Evolutionary conservation across 768 basidiomycete species (phyloP).

Genomic region (Butyriboletus loyo): DNA sequence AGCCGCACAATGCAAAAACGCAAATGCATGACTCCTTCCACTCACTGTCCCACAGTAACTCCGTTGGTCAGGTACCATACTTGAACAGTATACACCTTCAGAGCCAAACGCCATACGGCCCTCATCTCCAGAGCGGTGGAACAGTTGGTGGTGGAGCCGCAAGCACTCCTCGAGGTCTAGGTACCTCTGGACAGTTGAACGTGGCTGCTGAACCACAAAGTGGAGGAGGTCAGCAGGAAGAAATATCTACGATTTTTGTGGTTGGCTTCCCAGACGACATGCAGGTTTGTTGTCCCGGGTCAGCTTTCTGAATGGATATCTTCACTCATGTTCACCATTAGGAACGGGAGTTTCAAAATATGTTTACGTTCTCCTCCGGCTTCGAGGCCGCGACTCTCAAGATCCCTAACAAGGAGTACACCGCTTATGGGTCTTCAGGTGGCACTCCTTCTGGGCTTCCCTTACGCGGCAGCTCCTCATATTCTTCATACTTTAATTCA

Average conservation of each 20-base stretch:
- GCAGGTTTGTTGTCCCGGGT: constrained; percentile 59
- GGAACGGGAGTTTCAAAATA: constrained; percentile 99
- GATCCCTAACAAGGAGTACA: constrained; percentile 90
- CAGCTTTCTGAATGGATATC: constrained; percentile 7
- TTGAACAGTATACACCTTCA: constrained; percentile 50
- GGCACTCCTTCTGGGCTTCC: constrained; percentile 35
- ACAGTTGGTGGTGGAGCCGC: constrained; percentile 23
- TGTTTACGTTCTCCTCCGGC: constrained; percentile 95
- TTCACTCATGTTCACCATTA: constrained; percentile 32
- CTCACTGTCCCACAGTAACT: constrained; percentile 31
- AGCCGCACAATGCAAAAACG: constrained; percentile 26
- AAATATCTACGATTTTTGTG: constrained; percentile 96
- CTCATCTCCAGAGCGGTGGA: constrained; percentile 53
- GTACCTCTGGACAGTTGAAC: constrained; percentile 31
- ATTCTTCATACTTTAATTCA: constrained; percentile 35
- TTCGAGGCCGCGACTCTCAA: constrained; percentile 98
- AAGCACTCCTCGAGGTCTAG: constrained; percentile 25
- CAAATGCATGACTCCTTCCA: constrained; percentile 35
- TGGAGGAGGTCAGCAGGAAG: constrained; percentile 53
- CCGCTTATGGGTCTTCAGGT: constrained; percentile 58
- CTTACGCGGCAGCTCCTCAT: constrained; percentile 35
- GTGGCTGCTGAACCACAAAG: constrained; percentile 17
- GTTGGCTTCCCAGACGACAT: constrained; percentile 99
- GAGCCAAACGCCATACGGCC: constrained; percentile 75
- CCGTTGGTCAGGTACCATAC: constrained; percentile 33